These are phyloP conservation scores for Colletotrichum orbiculare DNA, from an alignment of 2,329 filamentous ascomycete species.

Conservation along the genomic window DNA sequence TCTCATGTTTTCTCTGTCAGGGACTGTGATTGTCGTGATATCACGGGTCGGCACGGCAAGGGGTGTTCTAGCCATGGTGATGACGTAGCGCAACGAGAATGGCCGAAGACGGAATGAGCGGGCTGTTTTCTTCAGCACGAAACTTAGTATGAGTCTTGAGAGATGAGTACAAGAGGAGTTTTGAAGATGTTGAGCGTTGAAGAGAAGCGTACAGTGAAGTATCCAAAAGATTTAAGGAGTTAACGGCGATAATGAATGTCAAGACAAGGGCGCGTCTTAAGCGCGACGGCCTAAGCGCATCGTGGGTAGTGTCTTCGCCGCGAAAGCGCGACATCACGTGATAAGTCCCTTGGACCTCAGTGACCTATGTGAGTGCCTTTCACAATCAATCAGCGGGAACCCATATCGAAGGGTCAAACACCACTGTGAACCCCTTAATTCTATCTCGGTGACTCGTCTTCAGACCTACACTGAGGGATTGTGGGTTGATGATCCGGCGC, in stretches of 20 bases:
- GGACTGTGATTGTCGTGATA: slow-evolving; percentile 11
- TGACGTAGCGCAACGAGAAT: slow-evolving; percentile 8
- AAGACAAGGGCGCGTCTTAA: slow-evolving; percentile 34
- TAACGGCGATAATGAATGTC: slow-evolving; percentile 23
- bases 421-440: no score
- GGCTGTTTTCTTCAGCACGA: background rate
- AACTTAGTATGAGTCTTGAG: background rate
- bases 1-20: slow-evolving; percentile 45
- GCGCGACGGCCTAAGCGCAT: slow-evolving; percentile 16
- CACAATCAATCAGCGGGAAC: no score
- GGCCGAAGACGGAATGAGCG: background rate
- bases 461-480: no score
- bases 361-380: background rate
- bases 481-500: no score
- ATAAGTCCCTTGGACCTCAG: background rate
- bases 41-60: slow-evolving; percentile 3
- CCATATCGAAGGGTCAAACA: no score
- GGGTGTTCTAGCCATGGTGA: slow-evolving; percentile 27
- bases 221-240: background rate
- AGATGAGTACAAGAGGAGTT: background rate
- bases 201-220: no score
- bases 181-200: background rate
- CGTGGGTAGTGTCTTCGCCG: background rate
- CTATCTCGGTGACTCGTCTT: no score
- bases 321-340: slow-evolving; percentile 24